Evolutionary conservation across 2,329 filamentous ascomycete species (phyloP).

Genomic region (Nothophaeocryptopus gaeumannii): DNA sequence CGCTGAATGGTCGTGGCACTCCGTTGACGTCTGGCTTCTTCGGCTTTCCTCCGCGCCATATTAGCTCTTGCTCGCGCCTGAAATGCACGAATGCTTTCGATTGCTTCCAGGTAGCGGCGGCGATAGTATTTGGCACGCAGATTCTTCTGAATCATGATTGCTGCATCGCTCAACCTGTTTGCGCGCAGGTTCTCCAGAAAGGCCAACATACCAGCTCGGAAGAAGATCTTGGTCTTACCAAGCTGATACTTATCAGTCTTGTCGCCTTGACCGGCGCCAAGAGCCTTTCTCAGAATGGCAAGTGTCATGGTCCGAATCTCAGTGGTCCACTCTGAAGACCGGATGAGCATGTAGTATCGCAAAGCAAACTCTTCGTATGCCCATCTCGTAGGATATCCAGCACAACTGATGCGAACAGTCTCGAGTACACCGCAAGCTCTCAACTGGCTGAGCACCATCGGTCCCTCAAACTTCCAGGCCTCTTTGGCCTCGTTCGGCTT

Average conservation of each 20-base stretch:
- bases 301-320: constrained; percentile 94
- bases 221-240: constrained; percentile 98
- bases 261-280: constrained; percentile 62
- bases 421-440: constrained; percentile 98
- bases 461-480: constrained; percentile 96
- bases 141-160: constrained; percentile 99
- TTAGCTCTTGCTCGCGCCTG: constrained; percentile 77
- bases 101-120: constrained; percentile 81
- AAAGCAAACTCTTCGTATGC: constrained; percentile 98
- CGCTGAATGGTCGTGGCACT: constrained; percentile 93
- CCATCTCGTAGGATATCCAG: constrained; percentile 96
- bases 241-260: constrained; percentile 94
- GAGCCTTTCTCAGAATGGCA: constrained; percentile 81
- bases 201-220: constrained; percentile 97
- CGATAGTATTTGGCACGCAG: constrained; percentile 93
- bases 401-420: constrained; percentile 94
- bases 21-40: constrained; percentile 77
- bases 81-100: constrained; percentile 73
- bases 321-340: constrained; percentile 83
- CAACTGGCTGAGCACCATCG: constrained; percentile 96
- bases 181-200: constrained; percentile 95
- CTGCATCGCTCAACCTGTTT: constrained; percentile 83
- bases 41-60: constrained; percentile 71
- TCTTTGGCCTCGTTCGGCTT: constrained; percentile 98
- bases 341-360: constrained; percentile 96